phyloP scores from a whole-genome alignment of 2,329 filamentous ascomycete species.

The Paradendryphiella salina region DNA sequence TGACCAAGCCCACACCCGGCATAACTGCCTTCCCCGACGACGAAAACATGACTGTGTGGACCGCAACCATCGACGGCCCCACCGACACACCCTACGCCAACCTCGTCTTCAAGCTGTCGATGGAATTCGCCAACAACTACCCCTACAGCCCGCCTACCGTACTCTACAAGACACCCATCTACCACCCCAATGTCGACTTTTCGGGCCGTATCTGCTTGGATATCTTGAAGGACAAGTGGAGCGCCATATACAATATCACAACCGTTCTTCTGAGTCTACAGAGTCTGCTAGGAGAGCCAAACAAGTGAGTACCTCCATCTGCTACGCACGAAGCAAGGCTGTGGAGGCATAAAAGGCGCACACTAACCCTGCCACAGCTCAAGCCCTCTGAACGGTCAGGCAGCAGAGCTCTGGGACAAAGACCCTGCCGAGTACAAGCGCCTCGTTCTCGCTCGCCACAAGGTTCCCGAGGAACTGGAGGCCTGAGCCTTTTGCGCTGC shows the following conservation, averaged over 20 bases:
- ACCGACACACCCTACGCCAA: slow-evolving; percentile 87
- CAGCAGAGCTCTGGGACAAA: slow-evolving; percentile 93
- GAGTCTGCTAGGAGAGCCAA: slow-evolving; percentile 92
- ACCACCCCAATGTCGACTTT: slow-evolving; percentile 98
- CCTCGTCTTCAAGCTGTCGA: slow-evolving; percentile 87
- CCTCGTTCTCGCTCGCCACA: slow-evolving; percentile 65
- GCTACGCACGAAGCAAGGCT: not conserved
- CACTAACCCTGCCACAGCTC: slow-evolving; percentile 59
- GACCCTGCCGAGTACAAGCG: slow-evolving; percentile 85
- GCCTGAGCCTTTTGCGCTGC: slow-evolving; percentile 15
- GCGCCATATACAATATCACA: slow-evolving; percentile 93
- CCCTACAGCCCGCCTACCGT: slow-evolving; percentile 90
- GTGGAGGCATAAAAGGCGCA: not conserved
- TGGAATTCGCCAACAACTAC: slow-evolving; percentile 89
- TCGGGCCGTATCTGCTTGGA: slow-evolving; percentile 95
- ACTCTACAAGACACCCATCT: slow-evolving; percentile 97
- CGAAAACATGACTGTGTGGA: slow-evolving; percentile 84
- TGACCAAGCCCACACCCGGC: slow-evolving; percentile 91
- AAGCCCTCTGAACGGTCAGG: slow-evolving; percentile 93
- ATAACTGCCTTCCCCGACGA: slow-evolving; percentile 94
- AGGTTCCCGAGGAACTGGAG: slow-evolving; percentile 52
- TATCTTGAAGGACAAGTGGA: slow-evolving; percentile 99
- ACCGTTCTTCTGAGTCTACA: slow-evolving; percentile 91
- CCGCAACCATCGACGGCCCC: slow-evolving; percentile 89
- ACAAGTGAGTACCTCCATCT: slow-evolving; percentile 71